Conservation (phyloP, 495 filamentous ascomycete genomes). For the Aspergillus conjunctus region DNA sequence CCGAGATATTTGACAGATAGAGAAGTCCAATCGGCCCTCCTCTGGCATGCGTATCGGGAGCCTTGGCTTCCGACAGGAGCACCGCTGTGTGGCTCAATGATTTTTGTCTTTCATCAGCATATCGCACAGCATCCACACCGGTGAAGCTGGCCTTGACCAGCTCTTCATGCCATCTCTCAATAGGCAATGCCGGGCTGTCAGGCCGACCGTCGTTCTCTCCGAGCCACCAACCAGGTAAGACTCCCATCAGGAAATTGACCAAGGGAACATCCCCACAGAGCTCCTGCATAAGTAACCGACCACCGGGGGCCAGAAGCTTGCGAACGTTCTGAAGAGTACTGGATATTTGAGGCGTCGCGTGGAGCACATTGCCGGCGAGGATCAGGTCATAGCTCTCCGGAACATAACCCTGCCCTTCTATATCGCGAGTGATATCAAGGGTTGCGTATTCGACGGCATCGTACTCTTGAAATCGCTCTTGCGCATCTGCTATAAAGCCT, state of each 20-base stretch:
- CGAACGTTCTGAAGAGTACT: conserved; percentile 44
- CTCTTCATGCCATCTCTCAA: background rate
- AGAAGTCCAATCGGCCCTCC: no score
- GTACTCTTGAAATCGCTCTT: conserved; percentile 42
- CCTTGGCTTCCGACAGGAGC: background rate
- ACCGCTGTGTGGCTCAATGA: no score
- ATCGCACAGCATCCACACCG: background rate
- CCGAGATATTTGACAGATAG: no score
- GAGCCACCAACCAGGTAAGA: conserved; percentile 32
- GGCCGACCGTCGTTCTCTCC: conserved; percentile 14
- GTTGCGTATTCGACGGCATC: conserved; percentile 45
- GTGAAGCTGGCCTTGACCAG: background rate
- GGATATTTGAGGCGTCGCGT: conserved; percentile 47
- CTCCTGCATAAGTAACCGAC: conserved; percentile 33
- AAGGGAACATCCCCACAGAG: conserved; percentile 9
- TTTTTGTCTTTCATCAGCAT: background rate
- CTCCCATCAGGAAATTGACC: conserved; percentile 23
- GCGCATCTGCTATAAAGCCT: conserved; percentile 53
- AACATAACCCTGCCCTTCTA: conserved; percentile 51
- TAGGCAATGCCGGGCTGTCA: background rate
- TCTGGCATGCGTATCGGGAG: no score
- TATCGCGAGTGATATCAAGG: conserved; percentile 53
- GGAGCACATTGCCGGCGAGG: conserved; percentile 54
- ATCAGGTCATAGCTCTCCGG: conserved; percentile 52
- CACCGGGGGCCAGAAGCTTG: conserved; percentile 29